A percentile compares a stretch with the other conserved stretches of the same genome.
These are phyloP conservation scores for Pseudogymnoascus sp. DNA, from an alignment of 2,329 filamentous ascomycete genomes.

Conservation along the genomic window DNA sequence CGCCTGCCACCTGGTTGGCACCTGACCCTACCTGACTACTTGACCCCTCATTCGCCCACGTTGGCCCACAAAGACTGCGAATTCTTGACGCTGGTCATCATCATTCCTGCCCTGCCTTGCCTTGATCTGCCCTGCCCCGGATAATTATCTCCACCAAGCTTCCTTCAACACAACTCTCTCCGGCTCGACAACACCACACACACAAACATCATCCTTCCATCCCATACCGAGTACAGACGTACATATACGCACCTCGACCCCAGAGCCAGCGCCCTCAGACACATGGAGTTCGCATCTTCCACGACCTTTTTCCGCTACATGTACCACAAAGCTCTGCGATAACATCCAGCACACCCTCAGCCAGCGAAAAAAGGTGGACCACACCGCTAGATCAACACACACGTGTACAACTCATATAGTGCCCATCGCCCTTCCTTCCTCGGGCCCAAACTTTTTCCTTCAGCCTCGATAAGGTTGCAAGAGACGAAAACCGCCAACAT, in stretches of 20 bases:
- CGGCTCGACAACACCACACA: not conserved
- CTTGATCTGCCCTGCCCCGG: not conserved
- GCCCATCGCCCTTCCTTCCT: not conserved
- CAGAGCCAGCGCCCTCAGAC: constrained; percentile 1
- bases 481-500: not conserved
- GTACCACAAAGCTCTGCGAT: constrained; percentile 7
- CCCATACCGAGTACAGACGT: not conserved
- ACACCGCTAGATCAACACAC: not conserved
- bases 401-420: not conserved
- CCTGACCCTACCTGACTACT: constrained; percentile 1
- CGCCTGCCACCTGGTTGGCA: constrained; percentile 7
- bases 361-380: not conserved
- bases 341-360: not conserved
- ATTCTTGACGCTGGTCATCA: constrained; percentile 2
- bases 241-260: not conserved
- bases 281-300: not conserved
- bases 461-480: not conserved
- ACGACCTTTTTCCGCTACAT: not conserved
- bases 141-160: constrained; percentile 2
- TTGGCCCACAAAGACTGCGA: not conserved
- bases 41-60: constrained; percentile 5
- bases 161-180: not conserved
- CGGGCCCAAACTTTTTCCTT: not conserved
- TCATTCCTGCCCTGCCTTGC: not conserved
- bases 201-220: not conserved